Evolutionary conservation across 129 eudicot genomes (phyloP).

Genomic region (Arctium lappa): DNA sequence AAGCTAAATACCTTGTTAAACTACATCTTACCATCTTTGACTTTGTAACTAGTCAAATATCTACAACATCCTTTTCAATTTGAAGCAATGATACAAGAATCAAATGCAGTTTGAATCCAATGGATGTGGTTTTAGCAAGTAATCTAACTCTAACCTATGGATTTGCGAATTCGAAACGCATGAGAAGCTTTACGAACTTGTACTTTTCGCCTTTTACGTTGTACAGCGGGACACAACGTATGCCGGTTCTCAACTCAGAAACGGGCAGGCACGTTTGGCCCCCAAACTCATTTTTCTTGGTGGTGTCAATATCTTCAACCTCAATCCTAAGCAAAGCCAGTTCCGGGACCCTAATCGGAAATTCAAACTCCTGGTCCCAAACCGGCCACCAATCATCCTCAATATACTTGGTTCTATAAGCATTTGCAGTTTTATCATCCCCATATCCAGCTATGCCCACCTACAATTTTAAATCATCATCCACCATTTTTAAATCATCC

Average conservation of each 20-base stretch:
- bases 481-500: background rate
- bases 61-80: background rate
- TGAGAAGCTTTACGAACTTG: slow-evolving; percentile 65
- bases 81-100: background rate
- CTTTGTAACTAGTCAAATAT: background rate
- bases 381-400: slow-evolving; percentile 68
- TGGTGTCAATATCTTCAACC: slow-evolving; percentile 52
- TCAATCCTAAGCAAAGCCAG: slow-evolving; percentile 58
- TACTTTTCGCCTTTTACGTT: slow-evolving; percentile 50
- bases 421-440: slow-evolving; percentile 39
- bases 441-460: slow-evolving; percentile 58
- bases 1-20: background rate
- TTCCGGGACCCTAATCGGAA: slow-evolving; percentile 70
- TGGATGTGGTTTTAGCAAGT: background rate
- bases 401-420: slow-evolving; percentile 33
- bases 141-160: slow-evolving; percentile 12
- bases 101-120: slow-evolving; percentile 1
- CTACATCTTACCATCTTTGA: background rate
- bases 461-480: slow-evolving; percentile 25
- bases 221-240: slow-evolving; percentile 64
- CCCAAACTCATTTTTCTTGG: slow-evolving; percentile 53
- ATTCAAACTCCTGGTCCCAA: slow-evolving; percentile 68
- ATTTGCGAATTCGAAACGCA: slow-evolving; percentile 50
- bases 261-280: slow-evolving; percentile 90
- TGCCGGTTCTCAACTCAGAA: slow-evolving; percentile 62